phyloP scores from a whole-genome alignment of 2,329 filamentous ascomycete species.

The Thyridium curvatum region DNA sequence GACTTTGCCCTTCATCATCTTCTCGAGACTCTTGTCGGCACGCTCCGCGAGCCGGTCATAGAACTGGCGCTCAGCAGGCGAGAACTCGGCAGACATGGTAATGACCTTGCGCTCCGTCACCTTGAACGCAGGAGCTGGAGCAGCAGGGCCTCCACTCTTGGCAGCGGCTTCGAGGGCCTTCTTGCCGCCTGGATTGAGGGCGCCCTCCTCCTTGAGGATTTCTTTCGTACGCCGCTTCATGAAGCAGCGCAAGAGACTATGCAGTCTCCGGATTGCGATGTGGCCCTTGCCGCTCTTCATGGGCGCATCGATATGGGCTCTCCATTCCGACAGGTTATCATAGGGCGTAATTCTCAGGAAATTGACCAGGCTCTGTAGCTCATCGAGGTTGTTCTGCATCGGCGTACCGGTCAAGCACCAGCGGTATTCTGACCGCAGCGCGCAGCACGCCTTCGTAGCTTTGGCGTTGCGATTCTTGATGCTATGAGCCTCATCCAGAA shows the following conservation, averaged over 20 bases:
- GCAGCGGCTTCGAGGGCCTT: constrained; percentile 31
- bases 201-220: constrained; percentile 83
- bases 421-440: constrained; percentile 76
- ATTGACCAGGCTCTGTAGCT: constrained; percentile 86
- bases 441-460: constrained; percentile 85
- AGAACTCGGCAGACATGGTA: constrained; percentile 71
- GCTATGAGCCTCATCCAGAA: constrained; percentile 93
- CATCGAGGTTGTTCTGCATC: constrained; percentile 97
- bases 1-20: constrained; percentile 74
- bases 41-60: constrained; percentile 79
- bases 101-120: constrained; percentile 89
- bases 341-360: constrained; percentile 92
- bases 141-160: constrained; percentile 20
- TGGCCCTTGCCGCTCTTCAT: constrained; percentile 87
- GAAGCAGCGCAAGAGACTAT: constrained; percentile 81
- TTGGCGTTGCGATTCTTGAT: constrained; percentile 99
- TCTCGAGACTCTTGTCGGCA: constrained; percentile 78
- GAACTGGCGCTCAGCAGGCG: constrained; percentile 73
- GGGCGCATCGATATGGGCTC: constrained; percentile 81
- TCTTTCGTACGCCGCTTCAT: constrained; percentile 99
- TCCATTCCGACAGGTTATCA: constrained; percentile 80
- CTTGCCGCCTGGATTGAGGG: constrained; percentile 71
- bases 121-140: constrained; percentile 65
- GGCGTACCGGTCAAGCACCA: constrained; percentile 97
- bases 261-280: constrained; percentile 79